Evolutionary conservation across 208 protist species (phyloP), one percentile per base, ranked within the genome.

Genomic region (Trypanosoma melophagium): DNA sequence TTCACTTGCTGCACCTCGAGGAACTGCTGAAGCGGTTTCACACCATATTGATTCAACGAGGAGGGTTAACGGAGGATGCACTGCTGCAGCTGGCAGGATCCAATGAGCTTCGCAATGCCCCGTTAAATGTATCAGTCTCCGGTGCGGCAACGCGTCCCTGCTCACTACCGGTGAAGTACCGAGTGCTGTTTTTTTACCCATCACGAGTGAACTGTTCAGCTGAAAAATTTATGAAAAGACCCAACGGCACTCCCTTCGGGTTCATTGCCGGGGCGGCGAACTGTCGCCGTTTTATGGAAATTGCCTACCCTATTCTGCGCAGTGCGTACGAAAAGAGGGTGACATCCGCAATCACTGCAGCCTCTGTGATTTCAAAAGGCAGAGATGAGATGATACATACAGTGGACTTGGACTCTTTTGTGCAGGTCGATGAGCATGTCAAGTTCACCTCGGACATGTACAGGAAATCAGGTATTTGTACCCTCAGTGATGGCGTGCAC

Each of bases 201-300:
- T 19, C 24, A n/a, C 17, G 53, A 8, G 17, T 58, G 17, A 58
- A 58, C 31, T 58, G 53, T 28, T 58, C 53, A n/a, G 17, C 53
- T 38, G 21, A 16, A 35, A 9, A 22, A 14, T 58, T 58, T 38
- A 16, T 16, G 7, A 5, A 13, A 16, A 16, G 31, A 14, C 53
- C 19, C 13, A 28, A 12, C 7, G 16, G 24, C 31, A n/a, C 7
- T 14, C 7, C 12, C 12, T 44, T 14, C 12, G 12, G 12, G 12
- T 44, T 44, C 12, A 44, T 44, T 14, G 8, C 12, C 12, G 40
- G 40, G 12, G 12, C 12, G 7, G 7, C 40, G 12, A 44, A 12
- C 7, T 44, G 40, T 44, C 40, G 40, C 12, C 40, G 12, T 14
- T 14, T 44, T 14, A 7, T 44, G 7, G 7, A 44, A 7, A 7